Base-by-base conservation (phyloP, 1,139 yeast species). In the Yamadazyma friedrichii region DNA sequence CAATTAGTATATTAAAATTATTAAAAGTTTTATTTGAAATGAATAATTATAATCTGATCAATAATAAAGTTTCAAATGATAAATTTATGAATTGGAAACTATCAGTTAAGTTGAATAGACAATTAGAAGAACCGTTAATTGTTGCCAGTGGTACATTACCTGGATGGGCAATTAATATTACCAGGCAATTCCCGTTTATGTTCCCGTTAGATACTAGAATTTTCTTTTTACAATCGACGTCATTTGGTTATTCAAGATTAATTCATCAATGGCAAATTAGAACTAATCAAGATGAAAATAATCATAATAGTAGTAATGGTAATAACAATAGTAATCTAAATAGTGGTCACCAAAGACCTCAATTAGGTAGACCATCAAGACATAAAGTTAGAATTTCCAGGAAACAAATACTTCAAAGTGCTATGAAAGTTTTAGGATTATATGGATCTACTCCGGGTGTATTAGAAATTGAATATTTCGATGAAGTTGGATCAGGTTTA, bases 401-500 rank as follows among this genome's bases (percentile, higher is more conserved):
- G 51, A 74, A 76, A 15, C 78, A 78, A 54, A 65, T 91, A 38
- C 69, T 93, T 41, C 83, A 84, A 51, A 84, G 95, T 50, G 95
- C 96, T 0, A 64, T 86, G 36, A 88, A 88, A 54, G 86, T 91
- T 1, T 70, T 93, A 64, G 84, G 80, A 32, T 67, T 80, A 42
- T 85, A 88, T 59, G 96, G 95, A 0, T 66, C 88, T 0, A 77
- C 84, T 13, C 93, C 96, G 0, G 86, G 89, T 30, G 72, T 88
- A 6, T 66, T 93, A 35, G 98, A 93, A 53, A 83, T 93, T 44
- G 97, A 91, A 57, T 93, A 86, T 55, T 82, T 77, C 50, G 91
- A 85, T 52, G 98, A 93, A 58, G 96, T 78, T n/a, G 98, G 98
- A 10, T 84, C 96, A 1, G 98, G 98, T 0, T 65, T 89, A 39